These are phyloP conservation scores for Malus hybrid DNA, from an alignment of 331 rosid species.

Conservation along the genomic window DNA sequence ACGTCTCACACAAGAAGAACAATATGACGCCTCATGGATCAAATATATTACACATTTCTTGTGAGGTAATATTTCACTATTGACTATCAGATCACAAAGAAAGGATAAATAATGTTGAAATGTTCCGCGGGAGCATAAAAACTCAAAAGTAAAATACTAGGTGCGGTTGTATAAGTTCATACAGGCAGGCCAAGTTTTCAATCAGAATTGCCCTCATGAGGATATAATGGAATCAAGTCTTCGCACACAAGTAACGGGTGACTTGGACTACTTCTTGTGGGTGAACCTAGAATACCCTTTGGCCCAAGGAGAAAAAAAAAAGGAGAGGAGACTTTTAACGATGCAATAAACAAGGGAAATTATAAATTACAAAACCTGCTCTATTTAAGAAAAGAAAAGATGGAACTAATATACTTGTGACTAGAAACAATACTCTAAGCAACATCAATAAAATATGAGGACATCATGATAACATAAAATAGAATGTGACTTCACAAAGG, in stretches of 20 bases:
- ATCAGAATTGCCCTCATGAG: background rate
- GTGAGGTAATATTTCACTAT: background rate
- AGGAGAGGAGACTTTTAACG: too few relatives aligned
- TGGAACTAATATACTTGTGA: background rate
- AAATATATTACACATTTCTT: background rate
- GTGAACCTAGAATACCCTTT: too few relatives aligned
- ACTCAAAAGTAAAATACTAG: background rate
- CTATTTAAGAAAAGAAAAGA: background rate
- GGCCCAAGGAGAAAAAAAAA: too few relatives aligned
- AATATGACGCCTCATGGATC: background rate
- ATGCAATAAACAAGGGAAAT: too few relatives aligned
- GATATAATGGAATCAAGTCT: too few relatives aligned
- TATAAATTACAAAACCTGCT: too few relatives aligned
- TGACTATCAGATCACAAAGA: background rate
- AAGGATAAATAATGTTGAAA: background rate
- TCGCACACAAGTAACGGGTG: too few relatives aligned
- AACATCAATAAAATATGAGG: too few relatives aligned
- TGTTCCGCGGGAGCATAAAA: background rate
- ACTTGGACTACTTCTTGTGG: too few relatives aligned
- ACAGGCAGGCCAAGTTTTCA: background rate
- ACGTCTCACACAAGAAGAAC: too few relatives aligned
- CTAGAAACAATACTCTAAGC: background rate
- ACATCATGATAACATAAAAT: background rate
- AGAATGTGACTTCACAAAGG: background rate
- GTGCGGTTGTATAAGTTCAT: background rate